Percentiles rank a stretch among this genome's conserved stretches.
Conservation (phyloP, 257 asterid genomes). For the Nicotiana attenuata region DNA sequence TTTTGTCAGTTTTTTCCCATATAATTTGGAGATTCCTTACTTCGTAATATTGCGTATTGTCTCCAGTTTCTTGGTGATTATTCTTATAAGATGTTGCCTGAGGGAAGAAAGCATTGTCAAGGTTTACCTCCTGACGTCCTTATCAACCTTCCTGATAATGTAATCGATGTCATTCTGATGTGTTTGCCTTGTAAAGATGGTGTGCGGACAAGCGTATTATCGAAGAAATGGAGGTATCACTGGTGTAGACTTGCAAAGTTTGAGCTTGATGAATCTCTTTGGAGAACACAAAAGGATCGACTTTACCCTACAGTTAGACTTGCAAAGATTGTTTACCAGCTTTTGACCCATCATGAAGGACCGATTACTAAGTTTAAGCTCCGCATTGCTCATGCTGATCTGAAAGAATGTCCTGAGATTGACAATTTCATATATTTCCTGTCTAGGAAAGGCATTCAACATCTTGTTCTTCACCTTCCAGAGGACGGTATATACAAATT, state of each 20-base stretch:
- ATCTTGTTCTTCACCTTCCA: neutral
- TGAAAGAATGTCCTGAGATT: neutral
- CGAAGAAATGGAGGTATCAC: slow-evolving; percentile 2
- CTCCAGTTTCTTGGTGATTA: neutral
- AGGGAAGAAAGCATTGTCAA: neutral
- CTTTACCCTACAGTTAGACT: neutral
- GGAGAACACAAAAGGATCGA: neutral
- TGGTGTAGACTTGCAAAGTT: neutral
- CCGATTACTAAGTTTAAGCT: neutral
- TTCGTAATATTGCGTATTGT: neutral
- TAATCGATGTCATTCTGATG: neutral
- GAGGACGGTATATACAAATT: neutral
- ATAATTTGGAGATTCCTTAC: neutral
- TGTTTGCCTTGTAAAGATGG: neutral
- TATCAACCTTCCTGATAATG: neutral
- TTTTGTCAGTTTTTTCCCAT: no score
- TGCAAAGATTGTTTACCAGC: neutral
- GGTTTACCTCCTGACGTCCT: neutral
- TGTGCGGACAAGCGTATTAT: neutral
- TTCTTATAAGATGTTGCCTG: neutral
- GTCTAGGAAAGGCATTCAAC: neutral
- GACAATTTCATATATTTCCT: neutral
- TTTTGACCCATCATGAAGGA: neutral
- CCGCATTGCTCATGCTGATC: no score
- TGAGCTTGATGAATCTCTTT: neutral